These are phyloP conservation scores for Anacardium occidentale DNA, from an alignment of 345 rosid species.

Conservation along the genomic window DNA sequence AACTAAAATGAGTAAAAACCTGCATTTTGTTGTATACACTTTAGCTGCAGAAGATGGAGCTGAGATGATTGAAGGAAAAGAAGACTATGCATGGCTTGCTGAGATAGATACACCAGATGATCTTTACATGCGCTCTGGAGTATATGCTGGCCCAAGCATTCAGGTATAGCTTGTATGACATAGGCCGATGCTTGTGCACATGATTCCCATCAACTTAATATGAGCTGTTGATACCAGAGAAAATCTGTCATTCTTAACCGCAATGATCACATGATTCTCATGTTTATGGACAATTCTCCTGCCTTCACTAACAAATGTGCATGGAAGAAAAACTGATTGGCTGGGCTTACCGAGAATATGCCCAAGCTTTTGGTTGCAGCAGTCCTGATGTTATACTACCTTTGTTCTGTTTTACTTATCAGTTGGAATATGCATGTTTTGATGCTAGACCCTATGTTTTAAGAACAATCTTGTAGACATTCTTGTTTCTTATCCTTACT, in stretches of 20 bases:
- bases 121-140: constrained; percentile 74
- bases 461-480: no score
- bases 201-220: not conserved
- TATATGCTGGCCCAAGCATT: constrained; percentile 65
- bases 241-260: not conserved
- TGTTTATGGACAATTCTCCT: not conserved
- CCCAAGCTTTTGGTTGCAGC: not conserved
- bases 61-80: constrained; percentile 42
- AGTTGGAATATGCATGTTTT: no score
- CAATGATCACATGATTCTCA: not conserved
- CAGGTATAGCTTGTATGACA: constrained; percentile 29
- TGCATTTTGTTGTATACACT: constrained; percentile 8
- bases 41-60: constrained; percentile 43
- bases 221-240: not conserved
- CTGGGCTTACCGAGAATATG: not conserved
- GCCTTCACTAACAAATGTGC: not conserved
- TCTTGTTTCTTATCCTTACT: no score
- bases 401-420: no score
- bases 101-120: constrained; percentile 69
- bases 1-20: not conserved
- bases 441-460: no score
- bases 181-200: not conserved
- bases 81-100: constrained; percentile 80
- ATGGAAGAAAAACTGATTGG: not conserved
- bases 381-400: no score